A percentile compares a stretch with the other conserved stretches of the same genome.
phyloP scores from a whole-genome alignment of 306 rosid species.

The Gastrolobium bilobum region DNA sequence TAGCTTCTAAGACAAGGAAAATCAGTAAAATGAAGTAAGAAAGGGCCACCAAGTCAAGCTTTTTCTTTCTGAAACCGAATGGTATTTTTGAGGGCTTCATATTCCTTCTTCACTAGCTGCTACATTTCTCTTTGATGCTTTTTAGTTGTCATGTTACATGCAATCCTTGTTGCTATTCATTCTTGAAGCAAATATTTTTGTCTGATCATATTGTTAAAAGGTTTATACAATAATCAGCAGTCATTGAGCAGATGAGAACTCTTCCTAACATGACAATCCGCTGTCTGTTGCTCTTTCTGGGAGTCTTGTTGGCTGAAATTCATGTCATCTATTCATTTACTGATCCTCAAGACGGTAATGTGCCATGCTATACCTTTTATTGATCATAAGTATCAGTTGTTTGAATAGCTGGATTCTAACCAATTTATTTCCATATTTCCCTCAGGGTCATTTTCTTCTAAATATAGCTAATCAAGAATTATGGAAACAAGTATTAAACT shows the following conservation, averaged over 20 bases:
- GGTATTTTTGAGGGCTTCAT: constrained; percentile 39
- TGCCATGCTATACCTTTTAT: constrained; percentile 3
- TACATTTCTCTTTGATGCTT: constrained; percentile 23
- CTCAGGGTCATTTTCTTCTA: background rate
- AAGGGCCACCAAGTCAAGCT: constrained; percentile 24
- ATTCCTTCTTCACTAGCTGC: constrained; percentile 30
- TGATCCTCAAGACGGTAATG: constrained; percentile 70
- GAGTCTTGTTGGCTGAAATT: constrained; percentile 60
- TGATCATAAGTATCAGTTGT: background rate
- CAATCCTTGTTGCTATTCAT: constrained; percentile 11
- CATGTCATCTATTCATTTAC: constrained; percentile 59
- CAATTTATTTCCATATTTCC: constrained; percentile 1
- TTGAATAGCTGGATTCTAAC: background rate
- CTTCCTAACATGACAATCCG: constrained; percentile 54
- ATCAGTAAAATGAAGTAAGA: constrained; percentile 49
- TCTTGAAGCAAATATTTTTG: constrained; percentile 30
- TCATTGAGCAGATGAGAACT: constrained; percentile 13
- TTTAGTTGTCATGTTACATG: constrained; percentile 6
- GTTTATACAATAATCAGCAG: constrained; percentile 37
- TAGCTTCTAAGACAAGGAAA: constrained; percentile 70
- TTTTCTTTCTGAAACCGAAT: constrained; percentile 38
- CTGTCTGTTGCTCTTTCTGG: constrained; percentile 60
- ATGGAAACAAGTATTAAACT: background rate
- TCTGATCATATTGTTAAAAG: background rate
- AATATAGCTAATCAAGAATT: constrained; percentile 5